Base-by-base conservation (phyloP, 2,329 filamentous ascomycete genomes). In the Fusarium newnesense region DNA sequence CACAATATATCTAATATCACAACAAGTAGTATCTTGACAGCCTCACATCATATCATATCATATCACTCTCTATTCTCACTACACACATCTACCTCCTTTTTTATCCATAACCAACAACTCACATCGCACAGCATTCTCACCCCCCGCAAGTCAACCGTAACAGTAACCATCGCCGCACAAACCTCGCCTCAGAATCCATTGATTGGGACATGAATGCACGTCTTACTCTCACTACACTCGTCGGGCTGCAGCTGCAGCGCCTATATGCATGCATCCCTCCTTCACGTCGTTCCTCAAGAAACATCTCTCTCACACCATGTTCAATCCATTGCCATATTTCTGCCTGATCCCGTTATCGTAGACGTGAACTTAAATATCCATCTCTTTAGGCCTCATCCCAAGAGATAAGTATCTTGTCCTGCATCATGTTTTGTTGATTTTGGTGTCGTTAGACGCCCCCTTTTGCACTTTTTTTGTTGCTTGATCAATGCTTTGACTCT, bases 181-280 rank as follows among this genome's bases (percentile, higher is more conserved):
- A 50, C 24, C 40, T 72, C 75, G 75, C 75, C 75, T 75, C 70
- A 40, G 34, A 60, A 32, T 50, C 39, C 26, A 46, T 57, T 75
- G 75, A 74, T 77, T 77, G 75, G 75, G 65, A 74, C 61, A 59
- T 61, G 40, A 42, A 42, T 62, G 44, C 63, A 68, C 65, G 57
- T 60, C 72, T 66, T 56, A 64, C 64, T 40, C 40, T 58, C 62
- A 63, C 57, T 57, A 16, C 69, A 58, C 52, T 71, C 50, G 69
- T 64, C 59, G 54, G 58, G 69, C 65, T 75, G 75, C 73, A 76
- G 69, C 64, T 75, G 75, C 73, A 76, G 69, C 64, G 70, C 70
- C 72, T 54, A 76, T 71, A 77, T 77, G 74, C 75, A 76, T 39
- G 56, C 44, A 60, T 59, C 71, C 64, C 54, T 18, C 70, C 68